Base-by-base conservation (phyloP, 495 filamentous ascomycete species). In the Penicillium chermesinum region DNA sequence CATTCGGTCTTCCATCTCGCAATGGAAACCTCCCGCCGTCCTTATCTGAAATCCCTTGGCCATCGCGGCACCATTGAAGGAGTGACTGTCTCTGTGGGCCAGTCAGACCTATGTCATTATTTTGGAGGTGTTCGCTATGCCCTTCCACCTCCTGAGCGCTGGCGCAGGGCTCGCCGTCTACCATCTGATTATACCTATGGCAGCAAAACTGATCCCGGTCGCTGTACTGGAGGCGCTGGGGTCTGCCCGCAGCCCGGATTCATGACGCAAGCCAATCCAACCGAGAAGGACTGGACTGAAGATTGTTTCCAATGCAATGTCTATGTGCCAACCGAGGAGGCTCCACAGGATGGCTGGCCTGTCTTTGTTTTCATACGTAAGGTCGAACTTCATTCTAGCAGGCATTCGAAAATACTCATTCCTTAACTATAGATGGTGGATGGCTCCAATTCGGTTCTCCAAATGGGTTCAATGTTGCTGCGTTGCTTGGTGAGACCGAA, bases 391-490 rank as follows among this genome's bases (percentile, higher is more conserved):
- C 15, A 20, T 36, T 12, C 41, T 37, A 2, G 34, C 12, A n/a
- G n/a, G n/a, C n/a, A n/a, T n/a, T n/a, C n/a, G n/a, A n/a, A n/a
- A n/a, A n/a, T n/a, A 21, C 34, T 17, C 37, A 44, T 37, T n/a
- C 44, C 46, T 19, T 54, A 41, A 12, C 7, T 13, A 7, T 32
- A 74, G 71, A 83, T 55, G 79, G 79, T 25, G 79, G 79, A 5
- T 83, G 76, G 63, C 68, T 83, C 6, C 79, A 83, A 59, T 74
- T 75, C 22, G 79, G 79, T 14, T 60, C 57, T 2, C 66, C 79
- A 0, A 80, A 81, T 48, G 44, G 46, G 10, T 69, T 70, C 49
- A 63, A 63, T 41, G 69, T 70, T 0, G 72, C 69, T 38, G 75
- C 81, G 10, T 10, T 85, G 65, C 71, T 73, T 53, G 48, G 70